Evolutionary conservation across 1,284 basidiomycete species (phyloP), one percentile per base, ranked within the genome.

Genomic region (Fomitopsis pinicola): DNA sequence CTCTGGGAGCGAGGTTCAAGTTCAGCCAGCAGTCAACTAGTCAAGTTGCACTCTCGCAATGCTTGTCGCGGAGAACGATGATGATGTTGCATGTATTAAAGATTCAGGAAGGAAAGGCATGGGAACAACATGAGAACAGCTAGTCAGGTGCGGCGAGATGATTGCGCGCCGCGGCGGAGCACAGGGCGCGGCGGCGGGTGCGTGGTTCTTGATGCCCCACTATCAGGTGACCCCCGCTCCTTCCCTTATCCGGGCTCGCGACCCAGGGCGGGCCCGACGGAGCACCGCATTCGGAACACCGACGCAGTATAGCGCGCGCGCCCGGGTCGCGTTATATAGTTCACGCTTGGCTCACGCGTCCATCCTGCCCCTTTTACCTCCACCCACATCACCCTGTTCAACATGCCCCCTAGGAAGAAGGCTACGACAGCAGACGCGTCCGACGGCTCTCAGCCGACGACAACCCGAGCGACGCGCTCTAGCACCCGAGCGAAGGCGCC

Each of bases 381-480:
- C 6, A 15, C 36, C 36, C 28, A 28, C 58, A 36, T 42, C 52
- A 30, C 45, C 44, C 54, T 3, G 8, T 42, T 42, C 12, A 19
- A 17, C 7, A 75, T 74, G 75, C 71, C 74, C 40, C 72, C 73
- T 10, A 63, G 73, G 48, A 76, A 73, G 70, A 76, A 75, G 64
- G 58, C 66, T 35, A 54, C 64, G 12, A 36, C 66, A 12, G 48
- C 60, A 59, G 55, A 62, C 62, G 58, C 61, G 60, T 54, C 63
- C 35, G 59, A 68, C 64, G 55, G 38, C 48, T 50, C 58, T 10
- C 30, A 64, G 38, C 65, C 54, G 59, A 61, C 59, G 28, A 30
- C 61, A 1, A 15, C 62, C 2, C 59, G 55, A 2, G 52, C 63
- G 53, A 67, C 64, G 62, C 67, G 63, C 42, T 60, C 66, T 26